phyloP scores from a whole-genome alignment of 257 asterid genomes.

The Cinchona pubescens region DNA sequence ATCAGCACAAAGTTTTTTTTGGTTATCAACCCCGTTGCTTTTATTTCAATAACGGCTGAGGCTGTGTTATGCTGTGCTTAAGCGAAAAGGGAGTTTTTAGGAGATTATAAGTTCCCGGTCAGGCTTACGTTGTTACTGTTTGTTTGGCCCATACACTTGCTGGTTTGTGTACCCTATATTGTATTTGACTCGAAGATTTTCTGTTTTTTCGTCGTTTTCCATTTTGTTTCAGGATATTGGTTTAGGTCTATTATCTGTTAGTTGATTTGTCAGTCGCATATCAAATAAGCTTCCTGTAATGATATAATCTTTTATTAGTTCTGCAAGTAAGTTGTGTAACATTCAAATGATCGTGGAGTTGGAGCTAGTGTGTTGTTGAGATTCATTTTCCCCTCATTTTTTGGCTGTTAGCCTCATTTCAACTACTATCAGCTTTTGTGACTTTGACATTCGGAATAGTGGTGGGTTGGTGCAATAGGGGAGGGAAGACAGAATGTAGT shows the following conservation, averaged over 20 bases:
- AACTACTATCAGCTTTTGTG: not conserved
- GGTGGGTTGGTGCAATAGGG: not conserved
- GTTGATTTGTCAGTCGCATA: constrained; percentile 2
- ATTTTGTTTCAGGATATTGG: not conserved
- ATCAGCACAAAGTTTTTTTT: not conserved
- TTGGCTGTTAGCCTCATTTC: not conserved
- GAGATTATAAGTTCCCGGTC: not conserved
- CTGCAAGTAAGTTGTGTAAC: constrained; percentile 6
- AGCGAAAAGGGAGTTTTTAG: not conserved
- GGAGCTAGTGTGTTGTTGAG: not conserved
- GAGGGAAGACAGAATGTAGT: too few species aligned
- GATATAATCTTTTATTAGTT: not conserved
- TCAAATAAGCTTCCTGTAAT: constrained; percentile 12
- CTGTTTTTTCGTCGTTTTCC: not conserved
- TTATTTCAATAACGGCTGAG: not conserved
- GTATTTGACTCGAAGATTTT: not conserved
- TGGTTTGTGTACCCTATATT: constrained; percentile 3
- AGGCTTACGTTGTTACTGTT: not conserved
- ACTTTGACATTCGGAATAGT: not conserved
- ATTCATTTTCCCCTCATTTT: not conserved
- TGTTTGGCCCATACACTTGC: not conserved
- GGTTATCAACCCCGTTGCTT: not conserved
- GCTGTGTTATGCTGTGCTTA: not conserved
- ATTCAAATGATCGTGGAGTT: not conserved
- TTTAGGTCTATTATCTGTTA: not conserved